Percentiles rank a stretch among this genome's conserved stretches.
Conservation (phyloP, 1,139 yeast species). For the Kurtzmaniella quercitrusa region DNA sequence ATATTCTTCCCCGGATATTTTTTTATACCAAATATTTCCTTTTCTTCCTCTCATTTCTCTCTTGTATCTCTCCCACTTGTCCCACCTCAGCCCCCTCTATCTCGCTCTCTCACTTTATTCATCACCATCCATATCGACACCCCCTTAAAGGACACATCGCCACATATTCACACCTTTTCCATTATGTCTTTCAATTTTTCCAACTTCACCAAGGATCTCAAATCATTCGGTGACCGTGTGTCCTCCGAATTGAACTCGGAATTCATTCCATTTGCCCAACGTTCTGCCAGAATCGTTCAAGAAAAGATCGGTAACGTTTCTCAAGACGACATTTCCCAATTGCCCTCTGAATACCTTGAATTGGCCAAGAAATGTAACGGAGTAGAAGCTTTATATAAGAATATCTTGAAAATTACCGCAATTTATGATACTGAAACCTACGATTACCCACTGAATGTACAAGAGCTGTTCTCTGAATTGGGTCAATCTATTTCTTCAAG, state of each 20-base stretch:
- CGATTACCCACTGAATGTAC: conserved; percentile 78
- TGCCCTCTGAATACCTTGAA: conserved; percentile 79
- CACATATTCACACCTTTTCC: background rate
- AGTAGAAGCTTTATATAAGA: conserved; percentile 67
- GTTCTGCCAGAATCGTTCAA: conserved; percentile 76
- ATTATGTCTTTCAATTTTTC: conserved; percentile 45
- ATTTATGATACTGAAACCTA: conserved; percentile 74
- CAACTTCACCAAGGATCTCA: conserved; percentile 29
- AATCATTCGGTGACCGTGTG: conserved; percentile 25
- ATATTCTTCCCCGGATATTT: too few species aligned
- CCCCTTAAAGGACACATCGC: background rate
- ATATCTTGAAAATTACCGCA: conserved; percentile 66
- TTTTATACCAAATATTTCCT: background rate
- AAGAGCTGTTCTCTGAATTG: conserved; percentile 72
- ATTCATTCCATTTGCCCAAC: conserved; percentile 65
- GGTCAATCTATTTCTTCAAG: conserved; percentile 65
- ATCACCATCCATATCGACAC: background rate
- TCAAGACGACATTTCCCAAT: conserved; percentile 72
- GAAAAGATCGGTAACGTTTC: conserved; percentile 69
- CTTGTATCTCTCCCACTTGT: background rate
- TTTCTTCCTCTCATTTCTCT: background rate
- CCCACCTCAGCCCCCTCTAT: background rate
- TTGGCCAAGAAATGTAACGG: conserved; percentile 74
- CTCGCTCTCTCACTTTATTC: background rate
- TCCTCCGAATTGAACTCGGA: conserved; percentile 42